These are phyloP conservation scores for Fusarium euwallaceae DNA, from an alignment of 2,329 filamentous ascomycete species.

Conservation along the genomic window DNA sequence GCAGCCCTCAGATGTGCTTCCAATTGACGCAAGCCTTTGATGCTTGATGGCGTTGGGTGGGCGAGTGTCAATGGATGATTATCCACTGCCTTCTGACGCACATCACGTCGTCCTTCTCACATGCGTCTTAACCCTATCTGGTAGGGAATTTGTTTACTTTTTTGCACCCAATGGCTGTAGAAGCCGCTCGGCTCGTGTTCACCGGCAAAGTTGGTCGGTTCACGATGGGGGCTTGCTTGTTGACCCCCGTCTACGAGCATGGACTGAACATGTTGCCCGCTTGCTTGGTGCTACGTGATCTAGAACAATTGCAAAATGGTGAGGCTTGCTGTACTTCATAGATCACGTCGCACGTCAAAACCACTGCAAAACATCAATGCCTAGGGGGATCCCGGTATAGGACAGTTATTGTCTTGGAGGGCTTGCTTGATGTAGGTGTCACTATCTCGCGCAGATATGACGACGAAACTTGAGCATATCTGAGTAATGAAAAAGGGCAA, in stretches of 20 bases:
- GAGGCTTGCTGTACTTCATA: conserved; percentile 16
- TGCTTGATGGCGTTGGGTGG: conserved; percentile 4
- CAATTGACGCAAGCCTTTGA: conserved; percentile 16
- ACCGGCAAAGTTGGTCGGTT: conserved; percentile 14
- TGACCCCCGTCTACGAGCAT: conserved; percentile 2
- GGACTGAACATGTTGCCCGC: conserved; percentile 7
- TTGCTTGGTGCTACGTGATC: conserved; percentile 38
- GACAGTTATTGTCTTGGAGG: background rate
- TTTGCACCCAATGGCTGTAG: conserved; percentile 20
- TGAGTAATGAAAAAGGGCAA: background rate
- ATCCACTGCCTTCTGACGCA: background rate
- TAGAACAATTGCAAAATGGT: conserved; percentile 28
- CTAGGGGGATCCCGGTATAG: conserved; percentile 4
- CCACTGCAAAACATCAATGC: conserved; percentile 12
- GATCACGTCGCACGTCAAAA: conserved; percentile 31
- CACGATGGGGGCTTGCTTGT: conserved; percentile 11
- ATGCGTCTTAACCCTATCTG: background rate
- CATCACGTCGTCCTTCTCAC: background rate
- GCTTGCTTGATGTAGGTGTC: background rate
- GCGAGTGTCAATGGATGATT: conserved; percentile 10
- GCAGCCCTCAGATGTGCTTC: conserved; percentile 15
- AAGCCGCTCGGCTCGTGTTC: conserved; percentile 20
- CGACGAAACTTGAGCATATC: background rate
- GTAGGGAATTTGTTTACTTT: conserved; percentile 28
- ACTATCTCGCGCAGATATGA: background rate